Percentiles rank a stretch among this genome's conserved stretches.
phyloP scores from a whole-genome alignment of 345 rosid genomes.

The Geranium brycei region DNA sequence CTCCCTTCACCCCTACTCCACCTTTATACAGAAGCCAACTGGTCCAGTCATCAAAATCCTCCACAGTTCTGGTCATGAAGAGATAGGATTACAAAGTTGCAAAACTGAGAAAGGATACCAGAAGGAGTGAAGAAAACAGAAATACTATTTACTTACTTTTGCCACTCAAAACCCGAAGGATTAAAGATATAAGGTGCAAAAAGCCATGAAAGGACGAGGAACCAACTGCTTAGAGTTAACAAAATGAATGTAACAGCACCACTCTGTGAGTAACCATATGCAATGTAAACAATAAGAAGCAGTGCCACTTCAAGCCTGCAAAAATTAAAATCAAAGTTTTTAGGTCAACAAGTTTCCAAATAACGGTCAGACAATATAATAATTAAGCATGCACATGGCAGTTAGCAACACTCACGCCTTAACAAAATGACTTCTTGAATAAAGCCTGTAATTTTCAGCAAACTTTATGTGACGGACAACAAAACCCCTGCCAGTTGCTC shows the following conservation, averaged over 20 bases:
- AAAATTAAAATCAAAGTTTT: constrained; percentile 4
- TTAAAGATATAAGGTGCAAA: constrained; percentile 98
- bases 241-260: constrained; percentile 67
- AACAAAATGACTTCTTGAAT: constrained; percentile 93
- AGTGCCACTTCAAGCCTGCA: constrained; percentile 92
- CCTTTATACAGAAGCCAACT: constrained; percentile 98
- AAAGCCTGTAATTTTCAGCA: constrained; percentile 92
- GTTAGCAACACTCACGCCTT: constrained; percentile 61
- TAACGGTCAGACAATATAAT: background rate
- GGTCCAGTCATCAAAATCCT: constrained; percentile 95
- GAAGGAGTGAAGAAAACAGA: background rate
- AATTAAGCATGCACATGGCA: background rate
- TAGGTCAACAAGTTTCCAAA: background rate
- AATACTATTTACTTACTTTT: constrained; percentile 49
- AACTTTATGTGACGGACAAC: constrained; percentile 96
- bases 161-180: constrained; percentile 99
- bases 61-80: constrained; percentile 64
- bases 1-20: constrained; percentile 98
- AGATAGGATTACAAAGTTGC: background rate
- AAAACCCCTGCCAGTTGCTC: constrained; percentile 97
- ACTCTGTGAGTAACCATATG: constrained; percentile 69
- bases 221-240: constrained; percentile 92
- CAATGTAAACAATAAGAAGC: constrained; percentile 81
- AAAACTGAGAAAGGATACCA: background rate
- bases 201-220: constrained; percentile 94